Evolutionary conservation across 768 basidiomycete genomes (phyloP).

Genomic region (Suillus brevipes): DNA sequence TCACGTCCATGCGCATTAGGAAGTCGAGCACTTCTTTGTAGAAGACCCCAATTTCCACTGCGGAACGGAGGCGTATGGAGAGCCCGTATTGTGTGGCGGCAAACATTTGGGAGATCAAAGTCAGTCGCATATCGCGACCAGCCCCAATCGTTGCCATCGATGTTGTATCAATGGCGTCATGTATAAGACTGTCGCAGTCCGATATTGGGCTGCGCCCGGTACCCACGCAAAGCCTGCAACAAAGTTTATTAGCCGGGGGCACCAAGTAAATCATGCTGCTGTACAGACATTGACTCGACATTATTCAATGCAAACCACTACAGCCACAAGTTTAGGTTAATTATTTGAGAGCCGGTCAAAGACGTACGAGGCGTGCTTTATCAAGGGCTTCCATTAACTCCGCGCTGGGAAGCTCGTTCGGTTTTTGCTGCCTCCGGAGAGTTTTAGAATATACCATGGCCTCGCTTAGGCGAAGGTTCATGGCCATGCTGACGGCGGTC

Average conservation of each 20-base stretch:
- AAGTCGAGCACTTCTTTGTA: slow-evolving; percentile 35
- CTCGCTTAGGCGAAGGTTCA: slow-evolving; percentile 41
- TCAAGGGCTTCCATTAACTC: slow-evolving; percentile 36
- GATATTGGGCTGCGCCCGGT: slow-evolving; percentile 44
- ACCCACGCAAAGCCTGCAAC: slow-evolving; percentile 40
- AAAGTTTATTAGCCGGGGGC: slow-evolving; percentile 7
- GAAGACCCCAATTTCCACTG: slow-evolving; percentile 32
- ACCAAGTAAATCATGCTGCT: not conserved
- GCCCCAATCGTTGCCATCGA: slow-evolving; percentile 20
- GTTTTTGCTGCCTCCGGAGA: slow-evolving; percentile 32
- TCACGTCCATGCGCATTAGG: slow-evolving; percentile 35
- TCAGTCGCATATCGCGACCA: slow-evolving; percentile 39
- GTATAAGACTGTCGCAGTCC: slow-evolving; percentile 29
- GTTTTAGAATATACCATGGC: slow-evolving; percentile 34
- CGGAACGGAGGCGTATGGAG: slow-evolving; percentile 29
- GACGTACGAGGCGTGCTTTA: slow-evolving; percentile 40
- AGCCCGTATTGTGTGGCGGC: slow-evolving; percentile 33
- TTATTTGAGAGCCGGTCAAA: slow-evolving; percentile 10
- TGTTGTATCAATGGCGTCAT: slow-evolving; percentile 32
- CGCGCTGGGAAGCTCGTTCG: slow-evolving; percentile 23
- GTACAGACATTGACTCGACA: slow-evolving; percentile 40
- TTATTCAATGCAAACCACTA: slow-evolving; percentile 43
- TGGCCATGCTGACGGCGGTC: slow-evolving; percentile 48
- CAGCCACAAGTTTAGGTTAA: slow-evolving; percentile 16
- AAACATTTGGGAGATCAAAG: slow-evolving; percentile 37